phyloP scores from a whole-genome alignment of 2,329 filamentous ascomycete genomes.

The Cladophialophora psammophila region DNA sequence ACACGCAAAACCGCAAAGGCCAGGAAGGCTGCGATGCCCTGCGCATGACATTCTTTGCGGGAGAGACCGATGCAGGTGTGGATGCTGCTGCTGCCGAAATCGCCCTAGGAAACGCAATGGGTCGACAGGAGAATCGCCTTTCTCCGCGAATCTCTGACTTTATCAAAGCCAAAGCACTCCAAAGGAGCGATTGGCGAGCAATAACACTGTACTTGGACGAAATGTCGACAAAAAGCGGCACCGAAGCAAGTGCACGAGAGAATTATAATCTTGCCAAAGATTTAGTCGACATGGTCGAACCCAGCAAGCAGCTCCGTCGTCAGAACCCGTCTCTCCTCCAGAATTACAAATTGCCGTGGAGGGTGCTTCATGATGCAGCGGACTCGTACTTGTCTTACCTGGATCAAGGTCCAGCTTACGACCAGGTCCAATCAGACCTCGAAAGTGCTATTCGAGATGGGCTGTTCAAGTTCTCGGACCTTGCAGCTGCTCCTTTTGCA shows the following conservation, averaged over 20 bases:
- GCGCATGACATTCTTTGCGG: conserved; percentile 20
- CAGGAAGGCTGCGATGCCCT: conserved; percentile 27
- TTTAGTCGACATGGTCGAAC: conserved; percentile 26
- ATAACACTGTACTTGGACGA: conserved; percentile 29
- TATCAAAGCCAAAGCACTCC: conserved; percentile 19
- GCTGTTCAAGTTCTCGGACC: conserved; percentile 29
- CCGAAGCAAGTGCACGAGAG: conserved; percentile 17
- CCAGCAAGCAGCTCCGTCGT: conserved; percentile 9
- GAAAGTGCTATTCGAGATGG: conserved; percentile 30
- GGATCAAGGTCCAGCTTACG: conserved; percentile 4
- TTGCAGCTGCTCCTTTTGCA: conserved; percentile 20
- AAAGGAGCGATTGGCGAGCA: conserved; percentile 27
- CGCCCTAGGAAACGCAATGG: background rate
- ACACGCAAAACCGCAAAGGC: conserved; percentile 20
- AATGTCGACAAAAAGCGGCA: conserved; percentile 14
- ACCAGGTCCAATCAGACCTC: conserved; percentile 25
- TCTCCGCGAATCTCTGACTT: conserved; percentile 13
- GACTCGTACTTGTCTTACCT: conserved; percentile 27
- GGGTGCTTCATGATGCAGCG: conserved; percentile 23
- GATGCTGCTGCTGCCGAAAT: conserved; percentile 26
- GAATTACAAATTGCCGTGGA: conserved; percentile 26
- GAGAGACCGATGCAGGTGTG: conserved; percentile 31
- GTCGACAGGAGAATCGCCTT: background rate
- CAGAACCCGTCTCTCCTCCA: conserved; percentile 14
- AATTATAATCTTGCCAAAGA: conserved; percentile 29